These are phyloP conservation scores for Purshia tridentata DNA, from an alignment of 306 rosid species.

Conservation along the genomic window DNA sequence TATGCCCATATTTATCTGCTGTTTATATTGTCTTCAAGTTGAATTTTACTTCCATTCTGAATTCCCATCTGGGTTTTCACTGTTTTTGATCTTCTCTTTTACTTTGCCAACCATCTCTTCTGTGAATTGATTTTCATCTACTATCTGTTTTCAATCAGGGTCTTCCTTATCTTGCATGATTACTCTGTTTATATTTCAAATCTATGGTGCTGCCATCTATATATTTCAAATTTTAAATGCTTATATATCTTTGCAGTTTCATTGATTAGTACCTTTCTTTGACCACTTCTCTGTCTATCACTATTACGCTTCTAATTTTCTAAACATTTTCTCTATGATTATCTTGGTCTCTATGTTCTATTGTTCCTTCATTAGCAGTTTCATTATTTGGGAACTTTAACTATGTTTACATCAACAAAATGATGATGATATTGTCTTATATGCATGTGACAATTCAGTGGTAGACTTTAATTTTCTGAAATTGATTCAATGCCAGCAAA, in stretches of 20 bases:
- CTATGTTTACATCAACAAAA: not conserved
- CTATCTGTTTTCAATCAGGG: not conserved
- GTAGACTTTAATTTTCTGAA: not conserved
- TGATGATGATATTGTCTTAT: not conserved
- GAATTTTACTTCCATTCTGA: not conserved
- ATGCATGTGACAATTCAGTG: not conserved
- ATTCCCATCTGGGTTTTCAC: conserved; percentile 14
- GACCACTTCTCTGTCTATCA: not conserved
- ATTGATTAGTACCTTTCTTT: not conserved
- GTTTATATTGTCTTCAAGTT: not conserved
- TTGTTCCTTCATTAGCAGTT: not conserved
- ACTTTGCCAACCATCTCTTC: not conserved
- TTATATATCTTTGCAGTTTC: not conserved
- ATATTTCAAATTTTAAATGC: not conserved
- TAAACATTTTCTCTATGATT: not conserved
- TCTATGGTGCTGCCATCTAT: not conserved
- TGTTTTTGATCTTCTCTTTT: not conserved
- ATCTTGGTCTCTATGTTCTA: not conserved
- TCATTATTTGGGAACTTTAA: not conserved
- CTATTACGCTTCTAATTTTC: not conserved
- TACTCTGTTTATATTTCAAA: not conserved
- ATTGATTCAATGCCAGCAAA: conserved; percentile 25
- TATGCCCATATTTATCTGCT: not conserved
- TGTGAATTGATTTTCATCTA: not conserved
- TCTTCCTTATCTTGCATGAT: not conserved